Evolutionary conservation across 352 stramenopile genomes (phyloP).

Genomic region (Globisporangium camurandrum): DNA sequence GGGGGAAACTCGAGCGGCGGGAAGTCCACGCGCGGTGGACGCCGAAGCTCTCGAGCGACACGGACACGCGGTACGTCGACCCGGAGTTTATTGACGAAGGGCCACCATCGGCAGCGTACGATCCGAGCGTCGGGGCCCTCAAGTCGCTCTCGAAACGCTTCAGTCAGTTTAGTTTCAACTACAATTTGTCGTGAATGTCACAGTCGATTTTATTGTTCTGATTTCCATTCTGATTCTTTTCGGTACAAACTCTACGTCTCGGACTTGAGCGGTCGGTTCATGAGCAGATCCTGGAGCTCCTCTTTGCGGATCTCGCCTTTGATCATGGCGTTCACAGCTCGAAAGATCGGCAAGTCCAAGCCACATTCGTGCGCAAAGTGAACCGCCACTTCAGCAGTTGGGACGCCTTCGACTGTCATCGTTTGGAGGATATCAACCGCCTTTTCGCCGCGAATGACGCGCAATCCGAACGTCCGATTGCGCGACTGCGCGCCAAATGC

Average conservation of each 20-base stretch:
- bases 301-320: slow-evolving; percentile 72
- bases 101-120: slow-evolving; percentile 70
- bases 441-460: slow-evolving; percentile 88
- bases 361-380: slow-evolving; percentile 87
- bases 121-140: slow-evolving; percentile 48
- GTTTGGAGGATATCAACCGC: slow-evolving; percentile 91
- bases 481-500: slow-evolving; percentile 94
- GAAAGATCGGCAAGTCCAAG: slow-evolving; percentile 89
- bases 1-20: slow-evolving; percentile 57
- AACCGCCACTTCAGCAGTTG: slow-evolving; percentile 91
- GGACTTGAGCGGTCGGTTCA: slow-evolving; percentile 76
- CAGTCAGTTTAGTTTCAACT: slow-evolving; percentile 89
- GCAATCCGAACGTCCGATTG: slow-evolving; percentile 93
- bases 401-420: slow-evolving; percentile 91
- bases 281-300: slow-evolving; percentile 64
- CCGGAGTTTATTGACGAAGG: slow-evolving; percentile 84
- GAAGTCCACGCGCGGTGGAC: slow-evolving; percentile 78
- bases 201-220: slow-evolving; percentile 3
- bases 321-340: slow-evolving; percentile 79
- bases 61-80: slow-evolving; percentile 85
- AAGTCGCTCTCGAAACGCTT: slow-evolving; percentile 80
- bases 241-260: too few species aligned
- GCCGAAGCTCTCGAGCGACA: slow-evolving; percentile 77
- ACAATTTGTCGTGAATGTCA: slow-evolving; percentile 36
- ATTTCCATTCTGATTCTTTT: neutral